Percentiles rank a stretch among this genome's conserved stretches.
phyloP scores from a whole-genome alignment of 352 stramenopile species.

The Phytophthora pistaciae region DNA sequence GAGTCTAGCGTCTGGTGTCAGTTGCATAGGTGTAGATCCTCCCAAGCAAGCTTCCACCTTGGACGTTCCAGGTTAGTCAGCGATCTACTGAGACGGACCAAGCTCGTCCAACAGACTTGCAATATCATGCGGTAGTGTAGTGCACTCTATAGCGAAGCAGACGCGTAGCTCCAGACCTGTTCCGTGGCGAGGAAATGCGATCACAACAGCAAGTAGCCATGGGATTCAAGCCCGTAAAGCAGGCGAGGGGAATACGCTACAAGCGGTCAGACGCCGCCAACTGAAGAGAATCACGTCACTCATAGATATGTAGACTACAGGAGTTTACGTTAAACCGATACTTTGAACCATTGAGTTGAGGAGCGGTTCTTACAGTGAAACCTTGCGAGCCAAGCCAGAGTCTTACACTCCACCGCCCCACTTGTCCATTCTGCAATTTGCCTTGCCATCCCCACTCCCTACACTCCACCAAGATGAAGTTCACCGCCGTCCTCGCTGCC shows the following conservation, averaged over 20 bases:
- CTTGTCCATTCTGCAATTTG: conserved; percentile 24
- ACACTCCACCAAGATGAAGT: conserved; percentile 22
- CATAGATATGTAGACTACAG: no score
- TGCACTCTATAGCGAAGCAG: conserved; percentile 1
- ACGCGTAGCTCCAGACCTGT: background rate
- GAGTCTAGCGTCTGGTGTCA: no score
- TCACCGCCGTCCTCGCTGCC: conserved; percentile 15
- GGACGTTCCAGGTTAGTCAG: no score
- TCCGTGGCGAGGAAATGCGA: background rate
- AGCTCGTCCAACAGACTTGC: background rate
- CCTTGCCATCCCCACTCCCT: background rate
- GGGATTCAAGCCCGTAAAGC: background rate
- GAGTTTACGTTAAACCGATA: background rate
- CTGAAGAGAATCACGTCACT: background rate
- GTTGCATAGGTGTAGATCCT: no score
- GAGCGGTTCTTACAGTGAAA: conserved; percentile 4
- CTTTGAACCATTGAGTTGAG: conserved; percentile 7
- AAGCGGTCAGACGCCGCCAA: background rate
- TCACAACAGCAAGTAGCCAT: background rate
- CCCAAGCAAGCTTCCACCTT: no score
- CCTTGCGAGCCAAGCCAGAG: background rate
- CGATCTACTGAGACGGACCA: no score
- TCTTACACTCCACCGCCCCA: background rate
- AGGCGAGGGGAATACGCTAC: background rate
- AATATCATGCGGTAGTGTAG: background rate